Evolutionary conservation across 768 basidiomycete species (phyloP).

Genomic region (Megacollybia marginata): DNA sequence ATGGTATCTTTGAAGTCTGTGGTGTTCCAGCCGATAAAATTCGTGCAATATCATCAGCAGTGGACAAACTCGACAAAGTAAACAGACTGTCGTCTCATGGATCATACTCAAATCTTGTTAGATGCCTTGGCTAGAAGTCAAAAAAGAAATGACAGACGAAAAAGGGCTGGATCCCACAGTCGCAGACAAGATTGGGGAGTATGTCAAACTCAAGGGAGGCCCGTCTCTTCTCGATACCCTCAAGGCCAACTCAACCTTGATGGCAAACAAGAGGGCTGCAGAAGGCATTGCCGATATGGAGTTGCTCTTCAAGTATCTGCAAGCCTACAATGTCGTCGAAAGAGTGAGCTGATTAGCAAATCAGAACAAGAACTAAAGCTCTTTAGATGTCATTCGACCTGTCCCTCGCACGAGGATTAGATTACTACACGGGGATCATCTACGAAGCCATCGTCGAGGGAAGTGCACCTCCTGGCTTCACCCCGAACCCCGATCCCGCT

Average conservation of each 20-base stretch:
- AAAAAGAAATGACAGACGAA: slow-evolving; percentile 94
- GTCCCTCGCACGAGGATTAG: slow-evolving; percentile 93
- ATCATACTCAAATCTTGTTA: slow-evolving; percentile 16
- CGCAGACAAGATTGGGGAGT: slow-evolving; percentile 94
- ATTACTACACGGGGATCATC: slow-evolving; percentile 98
- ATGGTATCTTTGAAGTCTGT: slow-evolving; percentile 95
- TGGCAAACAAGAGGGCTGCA: slow-evolving; percentile 66
- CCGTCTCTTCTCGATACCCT: slow-evolving; percentile 69
- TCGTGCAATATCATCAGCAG: slow-evolving; percentile 88
- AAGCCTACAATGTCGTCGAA: slow-evolving; percentile 70
- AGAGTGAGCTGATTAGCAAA: slow-evolving; percentile 41
- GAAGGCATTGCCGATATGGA: slow-evolving; percentile 84
- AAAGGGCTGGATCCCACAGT: slow-evolving; percentile 77
- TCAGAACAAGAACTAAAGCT: background rate
- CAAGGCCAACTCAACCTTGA: slow-evolving; percentile 53
- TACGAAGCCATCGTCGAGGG: slow-evolving; percentile 94
- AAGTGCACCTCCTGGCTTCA: slow-evolving; percentile 86
- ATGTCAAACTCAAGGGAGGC: slow-evolving; percentile 92
- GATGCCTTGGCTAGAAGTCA: slow-evolving; percentile 88
- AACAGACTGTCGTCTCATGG: background rate
- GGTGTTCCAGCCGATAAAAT: slow-evolving; percentile 90
- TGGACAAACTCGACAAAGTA: slow-evolving; percentile 98
- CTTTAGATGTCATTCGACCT: slow-evolving; percentile 88
- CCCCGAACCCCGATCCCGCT: slow-evolving; percentile 11
- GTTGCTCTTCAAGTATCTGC: slow-evolving; percentile 73